Evolutionary conservation across 129 eudicot genomes (phyloP).

Genomic region (Helianthus tuberosus): DNA sequence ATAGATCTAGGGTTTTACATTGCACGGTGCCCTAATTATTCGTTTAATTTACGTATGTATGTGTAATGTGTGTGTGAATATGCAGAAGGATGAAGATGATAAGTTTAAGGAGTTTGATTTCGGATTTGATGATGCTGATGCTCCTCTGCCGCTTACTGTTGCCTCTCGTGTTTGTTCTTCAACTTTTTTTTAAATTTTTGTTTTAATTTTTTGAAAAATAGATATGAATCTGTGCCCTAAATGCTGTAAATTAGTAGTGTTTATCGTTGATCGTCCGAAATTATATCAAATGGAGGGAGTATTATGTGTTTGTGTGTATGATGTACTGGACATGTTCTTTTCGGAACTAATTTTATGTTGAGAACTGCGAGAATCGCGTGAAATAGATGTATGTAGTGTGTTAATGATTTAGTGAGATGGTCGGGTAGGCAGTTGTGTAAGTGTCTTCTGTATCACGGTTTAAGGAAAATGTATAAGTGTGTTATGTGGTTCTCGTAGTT

Average conservation of each 20-base stretch:
- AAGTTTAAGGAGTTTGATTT: conserved; percentile 54
- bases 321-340: background rate
- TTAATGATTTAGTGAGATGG: too few relatives aligned
- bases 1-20: conserved; percentile 43
- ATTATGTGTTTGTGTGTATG: conserved; percentile 7
- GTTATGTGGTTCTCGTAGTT: too few relatives aligned
- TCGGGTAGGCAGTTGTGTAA: too few relatives aligned
- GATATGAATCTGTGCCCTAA: conserved; percentile 13
- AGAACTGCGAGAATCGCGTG: too few relatives aligned
- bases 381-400: too few relatives aligned
- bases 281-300: background rate
- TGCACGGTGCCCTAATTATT: conserved; percentile 7
- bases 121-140: conserved; percentile 65
- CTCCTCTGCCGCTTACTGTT: conserved; percentile 80
- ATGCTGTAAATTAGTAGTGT: background rate
- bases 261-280: background rate
- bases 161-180: conserved; percentile 66
- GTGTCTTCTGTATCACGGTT: too few relatives aligned
- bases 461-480: too few relatives aligned
- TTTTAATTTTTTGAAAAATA: background rate
- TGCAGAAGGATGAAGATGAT: conserved; percentile 79
- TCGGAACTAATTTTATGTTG: too few relatives aligned
- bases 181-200: background rate
- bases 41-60: background rate
- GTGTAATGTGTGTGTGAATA: conserved; percentile 16